Percentiles rank a stretch among this genome's conserved stretches.
Conservation (phyloP, 305 asterid genomes). For the Striga hermonthica region DNA sequence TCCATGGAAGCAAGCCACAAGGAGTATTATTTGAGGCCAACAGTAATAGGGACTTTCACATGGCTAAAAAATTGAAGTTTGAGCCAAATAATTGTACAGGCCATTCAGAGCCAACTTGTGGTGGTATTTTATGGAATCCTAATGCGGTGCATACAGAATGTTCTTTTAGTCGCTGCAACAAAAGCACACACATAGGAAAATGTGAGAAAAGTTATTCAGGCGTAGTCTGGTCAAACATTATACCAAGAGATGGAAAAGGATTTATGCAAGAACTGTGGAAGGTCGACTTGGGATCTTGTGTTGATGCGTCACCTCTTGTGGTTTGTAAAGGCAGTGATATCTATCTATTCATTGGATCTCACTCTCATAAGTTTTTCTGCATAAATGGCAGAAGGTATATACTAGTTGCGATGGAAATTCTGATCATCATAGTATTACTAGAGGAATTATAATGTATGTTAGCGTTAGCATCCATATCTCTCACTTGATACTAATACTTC, state of each 20-base stretch:
- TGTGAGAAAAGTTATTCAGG: slow-evolving; percentile 39
- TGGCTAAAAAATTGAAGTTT: slow-evolving; percentile 48
- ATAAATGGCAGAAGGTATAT: slow-evolving; percentile 64
- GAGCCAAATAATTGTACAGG: slow-evolving; percentile 30
- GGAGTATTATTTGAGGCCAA: slow-evolving; percentile 31
- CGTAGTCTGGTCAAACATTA: slow-evolving; percentile 39
- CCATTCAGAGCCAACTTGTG: slow-evolving; percentile 33
- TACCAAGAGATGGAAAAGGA: slow-evolving; percentile 44
- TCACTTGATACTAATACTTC: slow-evolving; percentile 20
- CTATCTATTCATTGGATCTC: slow-evolving; percentile 79
- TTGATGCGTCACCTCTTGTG: slow-evolving; percentile 93
- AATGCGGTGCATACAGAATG: slow-evolving; percentile 42
- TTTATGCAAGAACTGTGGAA: slow-evolving; percentile 65
- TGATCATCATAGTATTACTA: slow-evolving; percentile 23
- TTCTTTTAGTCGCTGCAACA: slow-evolving; percentile 81
- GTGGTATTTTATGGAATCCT: slow-evolving; percentile 39
- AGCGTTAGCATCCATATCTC: slow-evolving; percentile 22
- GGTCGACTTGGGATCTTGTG: slow-evolving; percentile 76
- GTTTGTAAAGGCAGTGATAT: slow-evolving; percentile 54
- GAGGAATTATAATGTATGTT: background rate
- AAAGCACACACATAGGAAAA: slow-evolving; percentile 45
- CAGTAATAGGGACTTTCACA: slow-evolving; percentile 30
- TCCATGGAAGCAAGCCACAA: slow-evolving; percentile 32
- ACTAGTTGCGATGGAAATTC: slow-evolving; percentile 26
- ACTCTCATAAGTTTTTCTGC: slow-evolving; percentile 73